Evolutionary conservation across 2,329 filamentous ascomycete species (phyloP).

Genomic region (Coniochaeta sp.): DNA sequence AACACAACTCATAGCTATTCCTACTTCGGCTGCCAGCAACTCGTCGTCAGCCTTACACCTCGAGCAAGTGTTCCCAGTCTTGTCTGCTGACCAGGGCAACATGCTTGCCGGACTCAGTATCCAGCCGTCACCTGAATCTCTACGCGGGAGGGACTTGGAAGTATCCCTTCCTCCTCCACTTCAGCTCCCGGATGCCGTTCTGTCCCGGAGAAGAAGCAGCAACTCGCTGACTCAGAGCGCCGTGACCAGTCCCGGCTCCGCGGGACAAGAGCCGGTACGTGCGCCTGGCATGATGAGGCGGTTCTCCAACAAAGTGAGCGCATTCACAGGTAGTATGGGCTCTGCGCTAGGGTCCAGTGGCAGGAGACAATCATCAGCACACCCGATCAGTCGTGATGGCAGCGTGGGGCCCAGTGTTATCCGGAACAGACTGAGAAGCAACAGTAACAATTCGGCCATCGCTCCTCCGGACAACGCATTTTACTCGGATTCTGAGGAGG

Average conservation of each 20-base stretch:
- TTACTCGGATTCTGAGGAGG: slow-evolving; percentile 49
- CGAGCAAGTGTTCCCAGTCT: slow-evolving; percentile 47
- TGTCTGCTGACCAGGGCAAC: slow-evolving; percentile 46
- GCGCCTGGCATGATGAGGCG: slow-evolving; percentile 60
- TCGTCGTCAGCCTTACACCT: slow-evolving; percentile 51
- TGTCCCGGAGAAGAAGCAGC: slow-evolving; percentile 49
- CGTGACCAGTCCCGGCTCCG: slow-evolving; percentile 43
- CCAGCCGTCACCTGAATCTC: slow-evolving; percentile 60
- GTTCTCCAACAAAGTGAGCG: slow-evolving; percentile 72
- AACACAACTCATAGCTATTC: slow-evolving; percentile 30
- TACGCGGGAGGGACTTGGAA: slow-evolving; percentile 45
- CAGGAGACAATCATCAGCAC: slow-evolving; percentile 63
- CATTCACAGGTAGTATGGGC: slow-evolving; percentile 42
- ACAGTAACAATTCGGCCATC: slow-evolving; percentile 66
- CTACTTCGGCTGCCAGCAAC: slow-evolving; percentile 47
- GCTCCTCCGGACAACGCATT: slow-evolving; percentile 41
- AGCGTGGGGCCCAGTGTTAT: slow-evolving; percentile 87
- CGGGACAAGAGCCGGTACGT: slow-evolving; percentile 38
- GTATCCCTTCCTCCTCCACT: slow-evolving; percentile 48
- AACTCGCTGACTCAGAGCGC: slow-evolving; percentile 16
- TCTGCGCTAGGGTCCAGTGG: neutral
- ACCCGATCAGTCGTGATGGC: slow-evolving; percentile 71
- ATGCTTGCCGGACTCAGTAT: slow-evolving; percentile 56
- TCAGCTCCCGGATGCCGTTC: slow-evolving; percentile 66
- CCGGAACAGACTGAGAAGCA: slow-evolving; percentile 64